Conservation (phyloP, 2,329 filamentous ascomycete genomes). For the Monosporascus sp. region DNA sequence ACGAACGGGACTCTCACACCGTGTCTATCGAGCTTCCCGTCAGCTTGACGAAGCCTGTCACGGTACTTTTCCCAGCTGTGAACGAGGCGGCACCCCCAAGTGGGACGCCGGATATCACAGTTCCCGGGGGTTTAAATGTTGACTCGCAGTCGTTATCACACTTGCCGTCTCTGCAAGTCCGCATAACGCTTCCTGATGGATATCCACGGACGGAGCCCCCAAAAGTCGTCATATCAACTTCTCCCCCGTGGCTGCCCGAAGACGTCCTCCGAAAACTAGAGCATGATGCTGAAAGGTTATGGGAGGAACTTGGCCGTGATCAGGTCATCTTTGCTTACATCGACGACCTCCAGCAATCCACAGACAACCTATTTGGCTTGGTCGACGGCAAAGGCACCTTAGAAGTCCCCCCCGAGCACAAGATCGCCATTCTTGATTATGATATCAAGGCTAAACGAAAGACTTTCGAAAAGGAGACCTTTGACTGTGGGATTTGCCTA, state of each 20-base stretch:
- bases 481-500: slow-evolving; percentile 81
- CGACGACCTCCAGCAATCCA: slow-evolving; percentile 55
- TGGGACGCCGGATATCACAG: slow-evolving; percentile 7
- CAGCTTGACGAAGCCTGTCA: slow-evolving; percentile 47
- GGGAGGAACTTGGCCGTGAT: slow-evolving; percentile 57
- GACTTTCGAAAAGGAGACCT: slow-evolving; percentile 77
- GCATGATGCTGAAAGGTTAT: slow-evolving; percentile 46
- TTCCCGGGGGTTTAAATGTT: slow-evolving; percentile 7
- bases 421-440: slow-evolving; percentile 70
- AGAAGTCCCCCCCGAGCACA: slow-evolving; percentile 50
- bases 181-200: slow-evolving; percentile 48
- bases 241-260: slow-evolving; percentile 52
- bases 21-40: slow-evolving; percentile 56
- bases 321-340: slow-evolving; percentile 59
- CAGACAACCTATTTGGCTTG: slow-evolving; percentile 57
- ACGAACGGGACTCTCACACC: slow-evolving; percentile 37
- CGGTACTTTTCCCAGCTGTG: slow-evolving; percentile 51
- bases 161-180: slow-evolving; percentile 52
- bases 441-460: slow-evolving; percentile 68
- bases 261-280: slow-evolving; percentile 45
- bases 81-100: slow-evolving; percentile 27
- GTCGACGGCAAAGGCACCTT: slow-evolving; percentile 43
- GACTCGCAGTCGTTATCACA: slow-evolving; percentile 49
- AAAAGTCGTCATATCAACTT: slow-evolving; percentile 43
- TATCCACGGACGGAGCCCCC: slow-evolving; percentile 54